Conservation (phyloP, 768 basidiomycete genomes). For the Panaeolus papilionaceus region DNA sequence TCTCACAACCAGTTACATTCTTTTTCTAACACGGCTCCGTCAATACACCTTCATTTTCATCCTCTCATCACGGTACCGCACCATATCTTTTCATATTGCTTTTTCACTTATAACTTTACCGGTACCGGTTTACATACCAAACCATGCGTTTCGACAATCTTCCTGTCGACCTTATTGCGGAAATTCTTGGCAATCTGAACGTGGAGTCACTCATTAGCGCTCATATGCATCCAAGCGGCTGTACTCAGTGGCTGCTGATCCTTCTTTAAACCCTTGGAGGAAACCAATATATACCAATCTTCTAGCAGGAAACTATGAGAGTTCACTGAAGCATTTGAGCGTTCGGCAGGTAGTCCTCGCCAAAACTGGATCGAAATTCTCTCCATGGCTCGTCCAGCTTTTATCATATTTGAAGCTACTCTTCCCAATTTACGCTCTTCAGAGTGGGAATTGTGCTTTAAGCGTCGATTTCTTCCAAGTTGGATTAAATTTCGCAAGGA, state of each 20-base stretch:
- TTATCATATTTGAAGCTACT: constrained; percentile 71
- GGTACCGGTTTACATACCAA: constrained; percentile 18
- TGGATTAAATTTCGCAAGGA: constrained; percentile 77
- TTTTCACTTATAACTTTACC: constrained; percentile 18
- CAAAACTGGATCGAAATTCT: constrained; percentile 85
- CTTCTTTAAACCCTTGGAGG: constrained; percentile 78
- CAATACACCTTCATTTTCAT: neutral
- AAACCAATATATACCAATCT: constrained; percentile 69
- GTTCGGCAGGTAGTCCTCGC: constrained; percentile 66
- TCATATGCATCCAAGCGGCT: constrained; percentile 69
- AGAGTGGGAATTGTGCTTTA: constrained; percentile 82
- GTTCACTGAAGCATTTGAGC: constrained; percentile 61
- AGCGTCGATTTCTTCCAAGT: constrained; percentile 74
- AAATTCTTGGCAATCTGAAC: constrained; percentile 73
- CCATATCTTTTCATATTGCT: constrained; percentile 15
- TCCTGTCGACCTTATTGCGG: constrained; percentile 80
- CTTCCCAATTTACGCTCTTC: constrained; percentile 67
- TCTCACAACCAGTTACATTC: neutral
- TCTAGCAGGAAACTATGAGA: constrained; percentile 50
- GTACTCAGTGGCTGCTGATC: constrained; percentile 62
- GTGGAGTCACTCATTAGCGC: constrained; percentile 61
- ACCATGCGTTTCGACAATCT: constrained; percentile 53
- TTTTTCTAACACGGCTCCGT: neutral
- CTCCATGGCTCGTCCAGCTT: constrained; percentile 62
- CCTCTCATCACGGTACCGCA: constrained; percentile 13